Conservation (phyloP, 2,329 filamentous ascomycete genomes). For the Sphaerulina musiva region DNA sequence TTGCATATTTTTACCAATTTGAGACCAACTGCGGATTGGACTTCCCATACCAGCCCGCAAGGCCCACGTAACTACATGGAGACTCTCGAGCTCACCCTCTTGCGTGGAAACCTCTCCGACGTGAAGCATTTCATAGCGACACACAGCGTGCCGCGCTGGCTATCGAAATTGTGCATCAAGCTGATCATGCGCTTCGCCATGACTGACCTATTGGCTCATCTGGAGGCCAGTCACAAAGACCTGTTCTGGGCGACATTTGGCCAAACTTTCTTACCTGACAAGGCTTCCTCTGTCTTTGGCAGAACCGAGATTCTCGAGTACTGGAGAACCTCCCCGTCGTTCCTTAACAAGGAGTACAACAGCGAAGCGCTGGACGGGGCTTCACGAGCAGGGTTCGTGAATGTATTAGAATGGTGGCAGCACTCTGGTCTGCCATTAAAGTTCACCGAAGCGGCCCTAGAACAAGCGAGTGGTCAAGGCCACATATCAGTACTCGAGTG, state of each 20-base stretch:
- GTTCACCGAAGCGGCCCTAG: slow-evolving; percentile 80
- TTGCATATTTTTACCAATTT: slow-evolving; percentile 75
- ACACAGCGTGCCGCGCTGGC: slow-evolving; percentile 60
- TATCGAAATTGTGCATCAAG: slow-evolving; percentile 76
- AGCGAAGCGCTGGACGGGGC: slow-evolving; percentile 80
- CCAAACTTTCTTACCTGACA: slow-evolving; percentile 73
- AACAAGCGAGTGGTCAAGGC: slow-evolving; percentile 78
- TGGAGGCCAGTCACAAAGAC: slow-evolving; percentile 60
- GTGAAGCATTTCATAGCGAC: slow-evolving; percentile 68
- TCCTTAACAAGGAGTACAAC: slow-evolving; percentile 80
- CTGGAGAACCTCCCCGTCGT: slow-evolving; percentile 78
- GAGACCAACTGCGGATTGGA: slow-evolving; percentile 67
- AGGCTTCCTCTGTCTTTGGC: slow-evolving; percentile 80
- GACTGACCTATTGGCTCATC: slow-evolving; percentile 67
- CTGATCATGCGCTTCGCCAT: slow-evolving; percentile 88
- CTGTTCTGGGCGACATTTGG: slow-evolving; percentile 84
- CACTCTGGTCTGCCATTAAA: slow-evolving; percentile 70
- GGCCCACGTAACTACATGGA: slow-evolving; percentile 66
- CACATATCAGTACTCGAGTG: slow-evolving; percentile 83
- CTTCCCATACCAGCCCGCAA: slow-evolving; percentile 55
- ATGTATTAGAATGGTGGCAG: slow-evolving; percentile 89
- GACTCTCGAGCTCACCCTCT: slow-evolving; percentile 76
- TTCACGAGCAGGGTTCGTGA: slow-evolving; percentile 74
- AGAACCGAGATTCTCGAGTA: slow-evolving; percentile 80
- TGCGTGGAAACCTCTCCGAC: slow-evolving; percentile 62